These are phyloP conservation scores for Cystobasidium slooffiae DNA, from an alignment of 1,284 basidiomycete species.

Conservation along the genomic window DNA sequence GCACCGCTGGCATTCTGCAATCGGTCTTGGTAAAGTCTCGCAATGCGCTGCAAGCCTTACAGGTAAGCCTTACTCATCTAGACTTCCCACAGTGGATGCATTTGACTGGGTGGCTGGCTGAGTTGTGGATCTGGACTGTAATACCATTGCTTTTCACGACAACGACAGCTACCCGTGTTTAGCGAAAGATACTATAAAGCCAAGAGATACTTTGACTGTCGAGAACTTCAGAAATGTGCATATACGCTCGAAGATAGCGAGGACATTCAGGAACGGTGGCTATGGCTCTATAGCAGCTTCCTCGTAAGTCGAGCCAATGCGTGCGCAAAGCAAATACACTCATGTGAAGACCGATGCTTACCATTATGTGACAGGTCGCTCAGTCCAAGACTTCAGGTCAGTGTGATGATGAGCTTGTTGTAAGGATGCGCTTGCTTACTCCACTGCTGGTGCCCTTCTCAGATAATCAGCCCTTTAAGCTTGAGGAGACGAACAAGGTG, in stretches of 20 bases:
- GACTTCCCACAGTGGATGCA: no score
- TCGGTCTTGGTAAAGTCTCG: not conserved
- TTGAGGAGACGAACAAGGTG: constrained; percentile 58
- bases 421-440: not conserved
- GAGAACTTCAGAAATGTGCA: constrained; percentile 77
- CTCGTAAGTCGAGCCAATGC: not conserved
- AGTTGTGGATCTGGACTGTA: not conserved
- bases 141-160: not conserved
- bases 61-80: not conserved
- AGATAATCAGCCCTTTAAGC: constrained; percentile 63
- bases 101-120: not conserved
- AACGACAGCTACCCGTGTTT: constrained; percentile 4
- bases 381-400: constrained; percentile 4
- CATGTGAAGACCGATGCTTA: not conserved
- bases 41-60: not conserved
- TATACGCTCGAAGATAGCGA: constrained; percentile 68
- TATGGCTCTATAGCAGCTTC: constrained; percentile 79
- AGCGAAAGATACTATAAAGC: constrained; percentile 65
- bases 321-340: not conserved
- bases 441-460: constrained; percentile 38
- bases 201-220: constrained; percentile 73
- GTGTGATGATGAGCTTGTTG: not conserved
- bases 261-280: constrained; percentile 74
- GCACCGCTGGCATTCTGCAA: not conserved
- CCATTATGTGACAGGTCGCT: not conserved